Evolutionary conservation across 306 rosid genomes (phyloP).

Genomic region (Ammopiptanthus mongolicus): DNA sequence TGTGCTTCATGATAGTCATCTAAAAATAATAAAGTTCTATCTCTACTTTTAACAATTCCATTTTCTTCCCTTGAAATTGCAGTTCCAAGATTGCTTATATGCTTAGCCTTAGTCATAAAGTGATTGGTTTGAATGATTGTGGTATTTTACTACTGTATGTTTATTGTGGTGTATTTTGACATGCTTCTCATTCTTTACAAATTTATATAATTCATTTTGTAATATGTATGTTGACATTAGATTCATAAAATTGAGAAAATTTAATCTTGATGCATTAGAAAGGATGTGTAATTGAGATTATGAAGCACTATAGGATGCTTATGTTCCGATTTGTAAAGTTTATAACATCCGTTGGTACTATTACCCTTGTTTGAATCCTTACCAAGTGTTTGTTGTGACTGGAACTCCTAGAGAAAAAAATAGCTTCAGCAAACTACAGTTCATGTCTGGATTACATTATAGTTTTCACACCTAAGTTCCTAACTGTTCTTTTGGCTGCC

Average conservation of each 20-base stretch:
- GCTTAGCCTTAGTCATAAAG: not conserved
- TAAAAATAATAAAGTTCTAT: not conserved
- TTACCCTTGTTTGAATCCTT: not conserved
- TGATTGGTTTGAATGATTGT: constrained; percentile 5
- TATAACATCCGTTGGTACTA: not conserved
- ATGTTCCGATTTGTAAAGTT: not conserved
- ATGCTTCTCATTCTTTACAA: not conserved
- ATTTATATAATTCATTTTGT: not conserved
- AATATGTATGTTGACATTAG: not conserved
- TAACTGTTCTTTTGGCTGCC: constrained; percentile 2
- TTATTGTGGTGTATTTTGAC: not conserved
- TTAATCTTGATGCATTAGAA: constrained; percentile 5
- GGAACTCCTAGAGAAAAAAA: not conserved
- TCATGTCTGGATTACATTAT: not conserved
- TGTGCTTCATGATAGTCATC: constrained; percentile 4
- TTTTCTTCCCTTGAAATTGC: constrained; percentile 13
- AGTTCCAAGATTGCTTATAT: not conserved
- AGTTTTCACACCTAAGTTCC: not conserved
- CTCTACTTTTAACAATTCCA: not conserved
- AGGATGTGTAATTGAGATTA: not conserved
- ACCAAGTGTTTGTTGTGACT: not conserved
- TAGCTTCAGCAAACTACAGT: not conserved
- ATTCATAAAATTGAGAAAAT: not conserved
- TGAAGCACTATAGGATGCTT: not conserved
- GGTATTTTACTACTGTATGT: not conserved